Percentiles rank a stretch among this genome's conserved stretches.
These are phyloP conservation scores for Suhomyces canberraensis DNA, from an alignment of 805 yeast species.

Conservation along the genomic window DNA sequence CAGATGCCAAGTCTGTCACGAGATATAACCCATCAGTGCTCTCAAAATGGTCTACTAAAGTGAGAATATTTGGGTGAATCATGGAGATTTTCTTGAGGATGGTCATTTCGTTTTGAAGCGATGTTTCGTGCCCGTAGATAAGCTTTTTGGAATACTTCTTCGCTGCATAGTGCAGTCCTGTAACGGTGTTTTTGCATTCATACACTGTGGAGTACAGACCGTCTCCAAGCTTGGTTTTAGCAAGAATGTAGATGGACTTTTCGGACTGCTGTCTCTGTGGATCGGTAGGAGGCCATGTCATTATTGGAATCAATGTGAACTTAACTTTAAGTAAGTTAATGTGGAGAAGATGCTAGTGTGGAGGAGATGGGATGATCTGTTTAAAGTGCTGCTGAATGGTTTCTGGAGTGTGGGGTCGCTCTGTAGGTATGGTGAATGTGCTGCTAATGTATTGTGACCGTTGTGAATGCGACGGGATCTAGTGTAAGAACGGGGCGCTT, in stretches of 20 bases:
- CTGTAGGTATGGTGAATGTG: too few relatives aligned
- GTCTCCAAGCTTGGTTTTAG: conserved; percentile 24
- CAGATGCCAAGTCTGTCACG: conserved; percentile 64
- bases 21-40: conserved; percentile 53
- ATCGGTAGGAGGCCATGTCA: conserved; percentile 22
- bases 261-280: conserved; percentile 8
- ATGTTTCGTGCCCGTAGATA: conserved; percentile 49
- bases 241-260: conserved; percentile 22
- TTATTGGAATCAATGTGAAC: too few relatives aligned
- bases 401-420: too few relatives aligned
- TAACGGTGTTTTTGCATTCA: conserved; percentile 44
- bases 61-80: conserved; percentile 54
- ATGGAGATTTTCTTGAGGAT: conserved; percentile 50
- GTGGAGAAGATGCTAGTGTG: too few relatives aligned
- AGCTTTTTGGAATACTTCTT: conserved; percentile 47
- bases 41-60: conserved; percentile 67
- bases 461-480: too few relatives aligned
- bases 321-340: too few relatives aligned
- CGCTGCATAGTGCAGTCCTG: conserved; percentile 49
- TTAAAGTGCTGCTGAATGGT: too few relatives aligned
- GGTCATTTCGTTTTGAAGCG: conserved; percentile 59
- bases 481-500: too few relatives aligned
- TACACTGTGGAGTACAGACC: conserved; percentile 52
- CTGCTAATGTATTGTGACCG: too few relatives aligned
- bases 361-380: too few relatives aligned